Evolutionary conservation across 1,284 basidiomycete genomes (phyloP), one percentile per base, ranked within the genome.

Genomic region (Tilletiaria anomala): DNA sequence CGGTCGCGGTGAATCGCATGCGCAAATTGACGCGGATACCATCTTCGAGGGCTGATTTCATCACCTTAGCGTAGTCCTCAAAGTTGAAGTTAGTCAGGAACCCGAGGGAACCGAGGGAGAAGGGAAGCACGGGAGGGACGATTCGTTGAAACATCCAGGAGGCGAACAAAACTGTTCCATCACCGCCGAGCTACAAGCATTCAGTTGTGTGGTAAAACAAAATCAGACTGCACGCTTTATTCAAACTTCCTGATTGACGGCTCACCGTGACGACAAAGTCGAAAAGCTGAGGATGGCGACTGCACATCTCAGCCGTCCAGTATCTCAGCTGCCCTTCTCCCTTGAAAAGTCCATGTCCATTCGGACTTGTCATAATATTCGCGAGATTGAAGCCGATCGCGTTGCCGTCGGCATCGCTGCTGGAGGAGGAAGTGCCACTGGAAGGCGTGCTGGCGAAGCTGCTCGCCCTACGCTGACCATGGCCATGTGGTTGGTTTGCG

Each of bases 81-180:
- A 93, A 97, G 69, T 96, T 87, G 58, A 97, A 97, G 68, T 94
- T 94, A 47, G 93, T 97, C 43, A 97, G 76, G 73, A 99, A 97
- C 10, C 93, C 93, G 17, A 99, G 77, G 6, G 91, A 97, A 33
- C 93, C 93, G n/a, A 97, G 77, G 0, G 93, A 88, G 67, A 97
- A 97, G 0, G 93, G 82, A 19, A 99, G 78, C 29, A 97, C 87
- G 4, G 93, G 93, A 10, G 93, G 93, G 10, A 97, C 93, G 60
- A 96, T 87, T 51, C 80, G 79, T 67, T 97, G 93, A 74, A 99
- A 99, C 24, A 99, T 74, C 93, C 93, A 97, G 3, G 93, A 97
- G 4, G 93, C 94, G 72, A 96, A 97, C 16, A 99, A 76, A 1
- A 97, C 91, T 0, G 93, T 99, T 10, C 93, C 93, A 66, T 99